Percentiles rank a stretch among this genome's conserved stretches.
phyloP scores from a whole-genome alignment of 345 rosid species.

The Mallotus nudiflorus region DNA sequence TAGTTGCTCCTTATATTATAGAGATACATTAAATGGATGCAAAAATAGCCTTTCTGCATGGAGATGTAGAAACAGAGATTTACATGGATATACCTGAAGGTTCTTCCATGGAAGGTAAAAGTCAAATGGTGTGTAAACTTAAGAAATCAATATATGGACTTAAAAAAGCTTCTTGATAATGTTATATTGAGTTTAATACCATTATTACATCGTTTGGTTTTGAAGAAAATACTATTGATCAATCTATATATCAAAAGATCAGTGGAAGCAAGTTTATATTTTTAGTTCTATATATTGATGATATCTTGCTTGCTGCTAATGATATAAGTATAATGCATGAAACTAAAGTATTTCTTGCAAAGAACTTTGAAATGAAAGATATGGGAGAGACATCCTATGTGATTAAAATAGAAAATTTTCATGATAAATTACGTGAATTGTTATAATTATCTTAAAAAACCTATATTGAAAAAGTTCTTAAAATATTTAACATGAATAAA shows the following conservation, averaged over 20 bases:
- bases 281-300: background rate
- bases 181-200: background rate
- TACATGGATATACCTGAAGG: background rate
- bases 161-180: too few species aligned
- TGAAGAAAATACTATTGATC: background rate
- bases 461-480: too few species aligned
- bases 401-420: too few species aligned
- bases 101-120: too few species aligned
- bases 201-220: background rate
- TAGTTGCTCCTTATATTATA: background rate
- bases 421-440: too few species aligned
- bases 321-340: background rate
- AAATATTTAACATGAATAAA: too few species aligned
- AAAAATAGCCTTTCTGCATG: too few species aligned
- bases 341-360: background rate
- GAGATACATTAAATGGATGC: background rate
- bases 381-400: too few species aligned
- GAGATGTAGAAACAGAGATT: background rate
- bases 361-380: too few species aligned
- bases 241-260: background rate
- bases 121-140: background rate
- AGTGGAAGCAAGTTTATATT: too few species aligned
- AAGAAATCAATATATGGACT: slow-evolving; percentile 6
- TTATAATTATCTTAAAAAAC: too few species aligned
- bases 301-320: background rate